Evolutionary conservation across 306 rosid genomes (phyloP), one percentile per base, ranked within the genome.

Genomic region (Neltuma alba): DNA sequence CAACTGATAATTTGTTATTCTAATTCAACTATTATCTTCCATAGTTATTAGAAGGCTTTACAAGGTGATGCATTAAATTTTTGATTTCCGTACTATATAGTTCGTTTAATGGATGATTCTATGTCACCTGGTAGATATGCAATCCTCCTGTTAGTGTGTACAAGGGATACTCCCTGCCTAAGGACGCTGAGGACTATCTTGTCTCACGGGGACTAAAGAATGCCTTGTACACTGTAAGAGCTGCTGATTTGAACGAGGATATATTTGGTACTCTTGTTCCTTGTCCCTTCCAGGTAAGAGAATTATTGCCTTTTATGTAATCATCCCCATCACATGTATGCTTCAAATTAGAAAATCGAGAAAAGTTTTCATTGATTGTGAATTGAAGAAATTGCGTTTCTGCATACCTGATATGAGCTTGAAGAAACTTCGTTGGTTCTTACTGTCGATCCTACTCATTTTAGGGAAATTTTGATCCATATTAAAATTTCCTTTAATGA

Each of bases 61-160:
- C 41, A 31, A 50, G 61, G 18, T 80, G 42, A 69, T 20, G 63
- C 65, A 20, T 70, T 68, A 13, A 16, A 36, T 23, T 69, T 83
- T 81, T 23, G 20, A 12, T 58, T 40, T 67, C 31, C 13, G 37
- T 21, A 16, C 23, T 64, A 64, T 36, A 41, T 44, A 20, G 21
- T 74, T 72, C 60, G 18, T 21, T 81, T 3, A 78, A 37, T 47
- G 45, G 52, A 70, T 75, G 62, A n/a, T 37, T 75, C 64, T 74
- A 15, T 66, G 81, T 84, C 60, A 37, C 71, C 13, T 61, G 61
- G 80, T 78, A 94, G 97, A 88, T 94, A 82, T 91, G 88, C 60
- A 87, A 91, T 85, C 97, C 92, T 87, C 97, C 97, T 11, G 96
- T 88, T 61, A 91, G 95, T 85, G 98, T 92, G 80, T 92, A 81